Base-by-base conservation (phyloP, 1,284 basidiomycete species). In the Trichosporon ovoides region DNA sequence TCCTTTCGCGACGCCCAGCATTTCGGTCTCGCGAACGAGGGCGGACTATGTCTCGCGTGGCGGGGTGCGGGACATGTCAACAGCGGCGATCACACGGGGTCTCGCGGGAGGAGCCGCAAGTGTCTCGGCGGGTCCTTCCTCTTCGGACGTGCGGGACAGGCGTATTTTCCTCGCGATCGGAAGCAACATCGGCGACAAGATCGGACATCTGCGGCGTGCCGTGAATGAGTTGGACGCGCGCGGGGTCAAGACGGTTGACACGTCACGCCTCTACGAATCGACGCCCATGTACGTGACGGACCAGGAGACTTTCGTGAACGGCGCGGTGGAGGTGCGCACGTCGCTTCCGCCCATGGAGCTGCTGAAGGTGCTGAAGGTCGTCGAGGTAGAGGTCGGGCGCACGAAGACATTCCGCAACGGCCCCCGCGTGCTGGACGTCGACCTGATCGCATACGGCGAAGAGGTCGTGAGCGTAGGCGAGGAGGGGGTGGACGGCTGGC, bases 251-350 rank as follows among this genome's bases (percentile, higher is more conserved):
- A 78, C 94, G 14, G 77, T 88, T 24, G 82, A 90, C 65, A 94
- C 91, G 0, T 93, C 91, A 70, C 91, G 94, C 77, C 76, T 98
- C 78, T 98, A 98, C 73, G 88, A 97, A 77, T 94, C 88, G 18
- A 82, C 86, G 19, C 92, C 96, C 0, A 98, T 98, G 96, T 99
- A 98, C 75, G 86, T 95, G 22, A 83, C 83, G 16, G 87, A 96
- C 62, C 95, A 99, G 74, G 89, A 88, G 22, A 78, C 81, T 31
- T 98, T 98, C 77, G 83, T 90, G 62, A 98, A 98, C 71, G 90
- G 89, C 58, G 91, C 89, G 10, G 89, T 93, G 65, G 81, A 92
- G 76, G 91, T 95, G 61, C 81, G 85, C 61, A 97, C 93, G 0
- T 83, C 84, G 36, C 70, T 97, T 0, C 60, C 77, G 1, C 87